These are phyloP conservation scores for Zarea fungicola DNA, from an alignment of 2,329 filamentous ascomycete genomes.

Conservation along the genomic window DNA sequence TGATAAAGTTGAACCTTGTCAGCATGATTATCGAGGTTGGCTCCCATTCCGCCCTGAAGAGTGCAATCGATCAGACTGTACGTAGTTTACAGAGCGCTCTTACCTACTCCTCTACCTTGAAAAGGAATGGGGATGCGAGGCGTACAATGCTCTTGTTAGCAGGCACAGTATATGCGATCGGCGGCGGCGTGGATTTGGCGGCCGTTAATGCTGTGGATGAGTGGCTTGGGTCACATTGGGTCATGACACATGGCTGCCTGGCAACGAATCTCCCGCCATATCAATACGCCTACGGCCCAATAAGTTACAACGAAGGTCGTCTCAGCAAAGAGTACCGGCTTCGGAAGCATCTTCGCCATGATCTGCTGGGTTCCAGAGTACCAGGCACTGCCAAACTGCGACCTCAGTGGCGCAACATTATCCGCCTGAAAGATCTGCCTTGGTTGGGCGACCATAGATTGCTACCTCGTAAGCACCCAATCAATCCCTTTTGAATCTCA, in stretches of 20 bases:
- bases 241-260: slow-evolving; percentile 14
- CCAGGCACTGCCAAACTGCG: slow-evolving; percentile 20
- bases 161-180: slow-evolving; percentile 23
- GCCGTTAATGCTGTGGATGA: slow-evolving; percentile 18
- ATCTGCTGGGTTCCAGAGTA: slow-evolving; percentile 22
- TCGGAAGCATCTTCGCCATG: slow-evolving; percentile 18
- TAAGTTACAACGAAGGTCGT: slow-evolving; percentile 23
- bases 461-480: no score
- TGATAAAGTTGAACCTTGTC: slow-evolving; percentile 22
- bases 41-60: slow-evolving; percentile 21
- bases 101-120: no score
- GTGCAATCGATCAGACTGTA: slow-evolving; percentile 20
- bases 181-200: slow-evolving; percentile 25
- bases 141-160: slow-evolving; percentile 20
- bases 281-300: slow-evolving; percentile 27
- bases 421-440: slow-evolving; percentile 25
- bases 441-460: slow-evolving; percentile 32
- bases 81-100: no score
- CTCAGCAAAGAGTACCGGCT: slow-evolving; percentile 20
- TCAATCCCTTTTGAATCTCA: no score
- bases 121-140: no score
- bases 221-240: background rate
- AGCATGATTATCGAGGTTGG: slow-evolving; percentile 23
- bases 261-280: slow-evolving; percentile 19
- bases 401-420: slow-evolving; percentile 27